Percentiles rank a stretch among this genome's conserved stretches.
Evolutionary conservation across 2,329 filamentous ascomycete species (phyloP).

Genomic region (Trichophyton simii): DNA sequence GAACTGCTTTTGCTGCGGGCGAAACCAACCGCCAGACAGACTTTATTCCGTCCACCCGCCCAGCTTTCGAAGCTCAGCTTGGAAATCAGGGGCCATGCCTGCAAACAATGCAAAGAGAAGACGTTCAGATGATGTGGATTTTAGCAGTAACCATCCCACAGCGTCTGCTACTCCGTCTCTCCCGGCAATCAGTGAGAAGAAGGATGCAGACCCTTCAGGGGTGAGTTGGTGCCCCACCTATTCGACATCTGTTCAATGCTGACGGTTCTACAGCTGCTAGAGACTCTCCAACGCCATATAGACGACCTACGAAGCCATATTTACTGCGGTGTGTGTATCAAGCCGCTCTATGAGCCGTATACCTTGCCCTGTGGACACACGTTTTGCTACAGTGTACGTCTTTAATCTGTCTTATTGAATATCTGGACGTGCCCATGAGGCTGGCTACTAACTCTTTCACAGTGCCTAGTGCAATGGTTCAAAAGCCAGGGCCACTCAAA

Average conservation of each 20-base stretch:
- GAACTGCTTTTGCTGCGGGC: not conserved
- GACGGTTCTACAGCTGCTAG: conserved; percentile 22
- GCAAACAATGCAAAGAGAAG: not conserved
- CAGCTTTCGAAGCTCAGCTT: not conserved
- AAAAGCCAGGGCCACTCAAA: conserved; percentile 43
- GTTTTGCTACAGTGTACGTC: conserved; percentile 54
- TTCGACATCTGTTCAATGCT: not conserved
- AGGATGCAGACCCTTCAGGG: not conserved
- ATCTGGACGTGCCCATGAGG: not conserved
- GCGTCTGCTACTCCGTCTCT: not conserved
- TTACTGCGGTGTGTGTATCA: conserved; percentile 57
- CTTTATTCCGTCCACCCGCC: not conserved
- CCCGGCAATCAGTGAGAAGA: not conserved
- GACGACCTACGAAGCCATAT: conserved; percentile 48
- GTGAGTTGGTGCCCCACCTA: not conserved
- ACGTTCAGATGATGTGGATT: conserved; percentile 1
- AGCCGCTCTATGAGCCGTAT: conserved; percentile 57
- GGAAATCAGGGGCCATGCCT: not conserved
- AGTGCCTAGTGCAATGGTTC: conserved; percentile 49
- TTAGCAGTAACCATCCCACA: not conserved
- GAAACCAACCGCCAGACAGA: not conserved
- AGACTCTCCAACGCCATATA: conserved; percentile 42
- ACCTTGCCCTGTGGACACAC: conserved; percentile 57
- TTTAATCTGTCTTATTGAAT: not conserved
- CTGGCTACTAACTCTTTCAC: conserved; percentile 6